Evolutionary conservation across 345 rosid genomes (phyloP), one percentile per base, ranked within the genome.

Genomic region (Hypericum perforatum): DNA sequence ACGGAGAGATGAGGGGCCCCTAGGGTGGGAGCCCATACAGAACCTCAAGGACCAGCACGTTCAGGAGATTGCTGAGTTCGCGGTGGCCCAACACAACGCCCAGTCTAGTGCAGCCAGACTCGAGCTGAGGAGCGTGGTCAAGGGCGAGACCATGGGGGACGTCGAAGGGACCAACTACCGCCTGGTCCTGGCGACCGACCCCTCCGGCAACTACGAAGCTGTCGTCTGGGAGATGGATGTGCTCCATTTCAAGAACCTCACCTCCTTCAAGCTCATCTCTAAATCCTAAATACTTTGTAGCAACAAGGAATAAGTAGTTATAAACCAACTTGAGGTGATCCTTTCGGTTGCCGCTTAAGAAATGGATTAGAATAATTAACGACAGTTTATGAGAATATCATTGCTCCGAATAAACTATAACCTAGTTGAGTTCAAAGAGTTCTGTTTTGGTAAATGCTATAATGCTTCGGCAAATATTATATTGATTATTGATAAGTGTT

Each of bases 121-220:
- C 56, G 54, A 43, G 53, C 64, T 82, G 39, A 43, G 43, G 63
- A 45, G 6, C 3, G 71, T 82, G 45, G 68, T 66, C 15, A 12
- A 59, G 12, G 86, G 86, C 11, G 82, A 79, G 60, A 47, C 9
- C 86, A 85, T n/a, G n/a, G n/a, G n/a, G 65, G 77, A 74, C 12
- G 89, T 82, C 2, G 0, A 79, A 0, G 94, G 89, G 5, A 63
- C 0, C 7, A 85, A 74, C 16, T 85, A 85, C 59, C 52, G 64
- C 41, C 79, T 85, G 6, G 37, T 43, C 5, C 6, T 79, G 58
- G 39, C 54, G 14, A 82, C 53, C 0, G 46, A 50, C 0, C 73
- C 5, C 14, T 36, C 44, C 36, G 64, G 56, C 45, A 60, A 52
- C 0, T 77, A 71, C 56, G 63, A 61, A 57, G 88, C 84, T 2